Conservation (phyloP, 768 basidiomycete species). For the Termitomyces sp. region DNA sequence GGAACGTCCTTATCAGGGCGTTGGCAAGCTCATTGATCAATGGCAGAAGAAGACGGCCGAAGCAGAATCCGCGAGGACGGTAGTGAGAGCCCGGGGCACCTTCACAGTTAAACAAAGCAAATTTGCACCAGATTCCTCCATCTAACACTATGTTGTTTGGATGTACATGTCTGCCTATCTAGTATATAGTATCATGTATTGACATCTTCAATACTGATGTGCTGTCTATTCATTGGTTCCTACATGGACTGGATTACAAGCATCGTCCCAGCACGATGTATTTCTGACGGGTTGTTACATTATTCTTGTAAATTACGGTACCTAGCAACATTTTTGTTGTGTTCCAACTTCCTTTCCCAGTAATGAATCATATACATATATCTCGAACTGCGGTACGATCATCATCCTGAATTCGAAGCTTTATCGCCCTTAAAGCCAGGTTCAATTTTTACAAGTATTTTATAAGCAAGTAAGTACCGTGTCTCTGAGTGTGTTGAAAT, state of each 20-base stretch:
- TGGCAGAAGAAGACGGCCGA: constrained; percentile 83
- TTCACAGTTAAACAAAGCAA: constrained; percentile 38
- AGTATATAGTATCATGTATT: neutral
- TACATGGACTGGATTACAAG: neutral
- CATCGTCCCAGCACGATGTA: too few species aligned
- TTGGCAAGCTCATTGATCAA: constrained; percentile 81
- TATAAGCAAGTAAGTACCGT: too few species aligned
- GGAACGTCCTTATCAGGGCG: constrained; percentile 78
- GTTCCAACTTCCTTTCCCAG: too few species aligned
- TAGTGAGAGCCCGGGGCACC: constrained; percentile 27
- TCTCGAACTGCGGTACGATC: too few species aligned
- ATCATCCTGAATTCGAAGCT: too few species aligned
- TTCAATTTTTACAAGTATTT: too few species aligned
- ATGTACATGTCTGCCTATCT: neutral
- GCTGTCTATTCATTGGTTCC: neutral
- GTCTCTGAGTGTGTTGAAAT: too few species aligned
- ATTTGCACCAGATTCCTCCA: constrained; percentile 20
- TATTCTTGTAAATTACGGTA: too few species aligned
- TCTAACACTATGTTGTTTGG: neutral
- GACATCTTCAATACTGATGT: neutral
- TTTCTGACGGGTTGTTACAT: too few species aligned
- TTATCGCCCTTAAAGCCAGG: too few species aligned
- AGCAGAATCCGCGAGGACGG: constrained; percentile 35
- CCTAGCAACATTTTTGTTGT: too few species aligned
- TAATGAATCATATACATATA: too few species aligned